Base-by-base conservation (phyloP, 306 rosid genomes). In the Corylus avellana region DNA sequence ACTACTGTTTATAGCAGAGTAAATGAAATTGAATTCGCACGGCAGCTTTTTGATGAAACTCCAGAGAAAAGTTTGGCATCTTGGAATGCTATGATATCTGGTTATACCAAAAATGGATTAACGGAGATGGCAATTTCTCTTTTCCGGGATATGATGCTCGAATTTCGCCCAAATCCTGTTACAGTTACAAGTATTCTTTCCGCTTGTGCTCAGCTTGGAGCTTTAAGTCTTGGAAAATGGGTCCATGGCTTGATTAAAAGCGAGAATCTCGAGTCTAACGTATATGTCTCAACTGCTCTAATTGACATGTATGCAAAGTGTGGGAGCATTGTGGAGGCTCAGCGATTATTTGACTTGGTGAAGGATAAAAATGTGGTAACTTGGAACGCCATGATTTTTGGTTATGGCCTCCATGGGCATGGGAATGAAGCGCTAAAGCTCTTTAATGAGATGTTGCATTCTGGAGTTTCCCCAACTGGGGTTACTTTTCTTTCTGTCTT, bases 81-180 rank as follows among this genome's bases (percentile, higher is more conserved):
- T 57, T 95, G 98, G 98, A 95, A 95, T 76, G 93, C 99, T 73
- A 91, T 96, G 94, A 95, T 95, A 77, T 91, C 97, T 1, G 99
- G 99, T 70, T 95, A 91, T 54, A 81, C 97, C 8, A 98, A 95
- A 84, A 88, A 91, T 84, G 99, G 99, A 80, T 83, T 89, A 66
- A 93, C 96, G 1, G 96, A 93, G 82, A 83, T 49, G 3, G 97
- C 98, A 27, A 86, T 95, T 75, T 81, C 93, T 86, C 94, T 93
- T 80, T 95, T 95, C 85, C 87, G 77, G 78, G 90, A 91, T 74
- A 95, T 95, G 98, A 90, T 69, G 75, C 77, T 88, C 68, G 92
- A 87, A 18, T 83, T 93, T 78, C 72, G 71, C 48, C 98, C 98
- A 25, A 93, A 91, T 88, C 90, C 92, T 35, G 87, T 87, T 53